phyloP scores from a whole-genome alignment of 306 rosid genomes.

The Lupinus albus region DNA sequence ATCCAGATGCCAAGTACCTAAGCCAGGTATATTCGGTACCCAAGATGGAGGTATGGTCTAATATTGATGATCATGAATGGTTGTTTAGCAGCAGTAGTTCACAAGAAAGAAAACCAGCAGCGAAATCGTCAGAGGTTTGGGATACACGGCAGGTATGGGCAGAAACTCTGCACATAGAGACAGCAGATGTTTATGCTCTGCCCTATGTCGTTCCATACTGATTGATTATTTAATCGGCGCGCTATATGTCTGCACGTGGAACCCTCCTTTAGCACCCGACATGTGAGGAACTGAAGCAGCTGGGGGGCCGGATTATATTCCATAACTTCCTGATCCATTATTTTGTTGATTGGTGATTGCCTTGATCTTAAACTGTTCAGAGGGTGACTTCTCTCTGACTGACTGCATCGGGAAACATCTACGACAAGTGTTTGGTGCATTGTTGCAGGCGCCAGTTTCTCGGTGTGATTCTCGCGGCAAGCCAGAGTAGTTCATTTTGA shows the following conservation, averaged over 20 bases:
- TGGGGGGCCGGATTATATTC: constrained; percentile 39
- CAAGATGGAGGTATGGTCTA: constrained; percentile 57
- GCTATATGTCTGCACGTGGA: constrained; percentile 40
- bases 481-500: constrained; percentile 47
- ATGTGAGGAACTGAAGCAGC: constrained; percentile 39
- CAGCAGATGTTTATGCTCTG: constrained; percentile 66
- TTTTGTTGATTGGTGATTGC: constrained; percentile 34
- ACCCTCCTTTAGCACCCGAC: constrained; percentile 38
- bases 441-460: constrained; percentile 29
- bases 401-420: constrained; percentile 20
- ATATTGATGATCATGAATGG: constrained; percentile 72
- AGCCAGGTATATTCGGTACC: constrained; percentile 70
- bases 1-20: constrained; percentile 73
- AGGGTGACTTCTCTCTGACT: constrained; percentile 6
- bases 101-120: constrained; percentile 47
- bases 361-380: constrained; percentile 29
- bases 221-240: constrained; percentile 46
- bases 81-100: constrained; percentile 54
- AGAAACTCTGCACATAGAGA: constrained; percentile 68
- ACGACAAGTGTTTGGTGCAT: constrained; percentile 35
- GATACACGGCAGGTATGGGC: constrained; percentile 74
- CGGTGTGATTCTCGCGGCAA: constrained; percentile 40
- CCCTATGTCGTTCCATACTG: constrained; percentile 92
- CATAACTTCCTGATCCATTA: constrained; percentile 44
- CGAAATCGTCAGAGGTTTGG: constrained; percentile 47